Evolutionary conservation across 352 stramenopile genomes (phyloP), one percentile per base, ranked within the genome.

Genomic region (Globisporangium mamillatum): DNA sequence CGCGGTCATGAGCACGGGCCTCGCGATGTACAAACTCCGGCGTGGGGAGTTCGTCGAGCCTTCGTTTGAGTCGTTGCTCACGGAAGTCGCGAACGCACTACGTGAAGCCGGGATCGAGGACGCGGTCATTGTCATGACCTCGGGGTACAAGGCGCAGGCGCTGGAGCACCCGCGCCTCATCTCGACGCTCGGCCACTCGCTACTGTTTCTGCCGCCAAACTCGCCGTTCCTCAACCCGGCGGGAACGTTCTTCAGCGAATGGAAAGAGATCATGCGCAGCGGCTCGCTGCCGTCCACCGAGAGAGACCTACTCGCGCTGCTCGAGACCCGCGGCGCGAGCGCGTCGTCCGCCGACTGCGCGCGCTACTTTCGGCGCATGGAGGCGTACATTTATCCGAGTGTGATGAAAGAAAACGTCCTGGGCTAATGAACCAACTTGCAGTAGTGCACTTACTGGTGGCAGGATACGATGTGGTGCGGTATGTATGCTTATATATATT

Each of bases 181-280:
- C 53, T 27, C 22, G 10, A 27, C 53, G 53, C 25, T 59, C 24
- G 53, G 53, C 14, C 53, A 59, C 53, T 22, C 53, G 14, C 25
- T 59, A 4, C 53, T 59, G 22, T 59, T 59, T 4, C 53, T 59
- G 53, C 53, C 53, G 53, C 53, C 53, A 1, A 18, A 59, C 24
- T 59, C 53, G 53, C 53, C 53, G 53, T 59, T 59, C 25, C 25
- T 59, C 24, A 59, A 59, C 53, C 53, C 53, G 12, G 53, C 25
- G 4, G 53, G 32, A 25, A 22, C 53, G 53, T 59, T 59, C 53
- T 59, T 59, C 4, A 4, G 25, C 24, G 53, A 59, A 12, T 59
- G 53, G 53, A 59, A 18, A 18, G 24, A 36, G 53, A 25, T 59
- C 12, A 16, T 59, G 24, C 53, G 53, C 25, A 27, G 25, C 4